phyloP scores from a whole-genome alignment of 306 rosid species.

The Begonia loranthoides region DNA sequence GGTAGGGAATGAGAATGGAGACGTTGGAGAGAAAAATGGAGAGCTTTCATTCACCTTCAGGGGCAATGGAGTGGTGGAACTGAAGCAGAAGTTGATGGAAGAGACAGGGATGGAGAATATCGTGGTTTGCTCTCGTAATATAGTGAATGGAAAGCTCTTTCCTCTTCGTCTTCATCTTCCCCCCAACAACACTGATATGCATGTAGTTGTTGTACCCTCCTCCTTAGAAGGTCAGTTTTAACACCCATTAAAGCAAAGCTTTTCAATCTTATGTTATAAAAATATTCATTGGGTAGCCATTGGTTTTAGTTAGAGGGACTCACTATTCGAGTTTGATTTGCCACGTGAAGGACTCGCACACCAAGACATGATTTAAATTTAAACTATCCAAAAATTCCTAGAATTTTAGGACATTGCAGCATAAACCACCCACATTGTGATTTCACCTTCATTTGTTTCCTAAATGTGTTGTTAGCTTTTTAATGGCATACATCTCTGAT shows the following conservation, averaged over 20 bases:
- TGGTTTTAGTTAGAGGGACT: no score
- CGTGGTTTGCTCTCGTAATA: slow-evolving; percentile 9
- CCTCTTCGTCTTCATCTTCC: slow-evolving; percentile 16
- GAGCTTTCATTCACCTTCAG: background rate
- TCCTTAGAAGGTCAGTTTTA: slow-evolving; percentile 8
- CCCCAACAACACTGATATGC: slow-evolving; percentile 7
- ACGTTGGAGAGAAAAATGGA: background rate
- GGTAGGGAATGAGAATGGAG: slow-evolving; percentile 1
- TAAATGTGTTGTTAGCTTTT: no score
- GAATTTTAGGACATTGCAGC: no score
- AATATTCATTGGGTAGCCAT: no score
- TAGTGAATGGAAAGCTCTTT: slow-evolving; percentile 5
- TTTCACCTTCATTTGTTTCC: no score
- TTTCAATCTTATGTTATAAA: no score
- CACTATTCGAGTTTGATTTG: no score
- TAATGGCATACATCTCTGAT: no score
- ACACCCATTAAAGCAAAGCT: background rate
- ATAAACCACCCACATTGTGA: no score
- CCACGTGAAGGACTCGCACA: no score
- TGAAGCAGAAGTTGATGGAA: slow-evolving; percentile 6
- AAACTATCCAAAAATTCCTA: no score
- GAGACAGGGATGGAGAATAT: slow-evolving; percentile 3
- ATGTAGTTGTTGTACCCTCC: slow-evolving; percentile 6
- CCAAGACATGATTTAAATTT: no score
- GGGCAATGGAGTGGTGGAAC: slow-evolving; percentile 10